Percentiles rank a stretch among this genome's conserved stretches.
phyloP scores from a whole-genome alignment of 495 filamentous ascomycete species.

The Thermothielavioides terrestris region DNA sequence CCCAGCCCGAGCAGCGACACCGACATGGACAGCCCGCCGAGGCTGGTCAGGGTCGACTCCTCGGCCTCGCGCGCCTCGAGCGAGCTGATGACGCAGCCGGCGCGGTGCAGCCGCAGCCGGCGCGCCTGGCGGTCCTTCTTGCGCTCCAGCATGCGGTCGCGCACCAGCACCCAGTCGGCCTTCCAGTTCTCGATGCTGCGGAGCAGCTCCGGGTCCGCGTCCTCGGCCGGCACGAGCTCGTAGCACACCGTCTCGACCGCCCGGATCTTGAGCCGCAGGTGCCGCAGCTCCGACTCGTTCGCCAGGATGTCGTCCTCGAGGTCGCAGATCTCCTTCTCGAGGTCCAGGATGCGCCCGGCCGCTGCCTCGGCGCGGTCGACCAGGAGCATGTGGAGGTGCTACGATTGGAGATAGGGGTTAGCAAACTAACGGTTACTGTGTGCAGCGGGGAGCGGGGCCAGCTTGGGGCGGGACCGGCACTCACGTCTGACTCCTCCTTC shows the following conservation, averaged over 20 bases:
- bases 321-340: constrained; percentile 40
- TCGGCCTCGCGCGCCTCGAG: neutral
- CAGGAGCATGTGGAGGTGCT: constrained; percentile 48
- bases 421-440: neutral
- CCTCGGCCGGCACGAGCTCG: constrained; percentile 32
- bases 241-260: constrained; percentile 44
- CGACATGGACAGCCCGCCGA: constrained; percentile 2
- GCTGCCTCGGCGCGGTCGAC: constrained; percentile 44
- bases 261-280: constrained; percentile 45
- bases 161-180: constrained; percentile 32
- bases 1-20: neutral
- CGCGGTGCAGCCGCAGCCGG: constrained; percentile 1
- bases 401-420: neutral
- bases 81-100: neutral
- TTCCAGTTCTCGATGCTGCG: constrained; percentile 40
- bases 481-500: constrained; percentile 44
- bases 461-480: constrained; percentile 6
- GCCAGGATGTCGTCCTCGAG: constrained; percentile 31
- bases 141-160: constrained; percentile 19
- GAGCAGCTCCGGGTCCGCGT: constrained; percentile 33
- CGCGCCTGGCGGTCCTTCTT: constrained; percentile 12
- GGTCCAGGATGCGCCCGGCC: constrained; percentile 42
- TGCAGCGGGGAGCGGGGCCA: neutral
- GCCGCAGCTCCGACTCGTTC: constrained; percentile 36
- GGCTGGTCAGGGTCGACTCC: constrained; percentile 2